phyloP scores from a whole-genome alignment of 2,329 filamentous ascomycete genomes.

The Aulographum hederae region DNA sequence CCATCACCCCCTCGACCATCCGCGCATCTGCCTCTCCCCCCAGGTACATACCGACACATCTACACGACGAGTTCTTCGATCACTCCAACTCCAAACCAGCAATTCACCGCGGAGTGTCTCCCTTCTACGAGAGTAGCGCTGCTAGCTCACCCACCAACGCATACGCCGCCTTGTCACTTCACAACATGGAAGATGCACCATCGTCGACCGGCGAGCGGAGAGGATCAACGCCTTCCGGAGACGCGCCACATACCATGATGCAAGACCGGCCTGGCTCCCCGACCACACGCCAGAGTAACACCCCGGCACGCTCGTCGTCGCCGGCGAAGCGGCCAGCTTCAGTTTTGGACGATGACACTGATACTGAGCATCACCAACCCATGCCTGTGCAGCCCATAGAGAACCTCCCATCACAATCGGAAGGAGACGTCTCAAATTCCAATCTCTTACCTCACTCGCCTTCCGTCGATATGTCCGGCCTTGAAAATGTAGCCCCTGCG shows the following conservation, averaged over 20 bases:
- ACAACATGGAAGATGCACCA: constrained; percentile 7
- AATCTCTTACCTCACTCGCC: not conserved
- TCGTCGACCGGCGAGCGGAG: constrained; percentile 1
- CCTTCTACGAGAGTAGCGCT: no score
- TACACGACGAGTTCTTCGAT: constrained; percentile 31
- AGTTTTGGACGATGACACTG: constrained; percentile 29
- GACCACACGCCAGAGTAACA: constrained; percentile 15
- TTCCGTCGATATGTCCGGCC: not conserved
- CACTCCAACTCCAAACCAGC: not conserved
- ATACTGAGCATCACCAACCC: constrained; percentile 9
- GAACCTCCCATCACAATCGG: constrained; percentile 7
- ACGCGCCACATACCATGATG: constrained; percentile 1
- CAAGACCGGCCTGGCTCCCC: constrained; percentile 5
- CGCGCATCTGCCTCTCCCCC: constrained; percentile 15
- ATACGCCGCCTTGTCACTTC: constrained; percentile 31
- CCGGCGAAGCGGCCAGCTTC: constrained; percentile 37
- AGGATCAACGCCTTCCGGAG: not conserved
- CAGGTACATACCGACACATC: constrained; percentile 35
- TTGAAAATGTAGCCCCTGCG: not conserved
- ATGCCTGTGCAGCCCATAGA: constrained; percentile 15
- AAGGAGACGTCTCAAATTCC: not conserved
- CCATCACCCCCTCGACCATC: no score
- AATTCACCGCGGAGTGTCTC: no score
- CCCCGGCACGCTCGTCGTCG: constrained; percentile 26
- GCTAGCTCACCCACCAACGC: constrained; percentile 30